Percentiles rank a stretch among this genome's conserved stretches.
These are phyloP conservation scores for Hericium coralloides DNA, from an alignment of 768 basidiomycete genomes.

Conservation along the genomic window DNA sequence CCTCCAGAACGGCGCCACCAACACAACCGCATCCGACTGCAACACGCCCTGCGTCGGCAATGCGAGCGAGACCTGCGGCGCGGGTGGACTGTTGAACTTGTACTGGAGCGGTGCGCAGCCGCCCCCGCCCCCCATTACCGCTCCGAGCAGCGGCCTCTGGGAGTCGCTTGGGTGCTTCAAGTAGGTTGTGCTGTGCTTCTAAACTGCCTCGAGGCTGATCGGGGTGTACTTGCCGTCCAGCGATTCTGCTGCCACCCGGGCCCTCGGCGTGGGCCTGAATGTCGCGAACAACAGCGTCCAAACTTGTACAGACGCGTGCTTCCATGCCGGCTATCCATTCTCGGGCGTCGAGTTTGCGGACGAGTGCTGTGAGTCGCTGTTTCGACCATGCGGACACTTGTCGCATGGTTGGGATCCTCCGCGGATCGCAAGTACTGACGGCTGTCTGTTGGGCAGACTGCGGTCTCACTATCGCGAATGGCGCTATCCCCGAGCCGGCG, in stretches of 20 bases:
- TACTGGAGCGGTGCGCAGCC: slow-evolving; percentile 55
- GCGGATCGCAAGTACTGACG: neutral
- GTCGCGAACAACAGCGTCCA: slow-evolving; percentile 39
- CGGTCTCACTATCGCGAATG: slow-evolving; percentile 35
- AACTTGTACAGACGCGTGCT: slow-evolving; percentile 54
- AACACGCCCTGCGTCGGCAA: slow-evolving; percentile 55
- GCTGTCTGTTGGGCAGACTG: slow-evolving; percentile 33
- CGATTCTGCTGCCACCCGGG: slow-evolving; percentile 26
- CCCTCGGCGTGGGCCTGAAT: slow-evolving; percentile 21
- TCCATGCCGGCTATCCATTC: slow-evolving; percentile 36
- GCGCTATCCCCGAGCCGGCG: slow-evolving; percentile 36
- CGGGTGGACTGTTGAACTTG: slow-evolving; percentile 47
- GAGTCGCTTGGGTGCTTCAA: slow-evolving; percentile 66
- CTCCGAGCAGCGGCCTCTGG: slow-evolving; percentile 54
- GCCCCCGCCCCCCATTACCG: slow-evolving; percentile 44
- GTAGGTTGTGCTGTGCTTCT: slow-evolving; percentile 26
- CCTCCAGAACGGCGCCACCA: slow-evolving; percentile 36
- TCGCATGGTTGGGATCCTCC: no score
- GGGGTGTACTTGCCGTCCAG: slow-evolving; percentile 15
- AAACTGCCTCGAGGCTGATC: slow-evolving; percentile 1
- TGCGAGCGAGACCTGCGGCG: slow-evolving; percentile 50
- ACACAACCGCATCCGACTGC: slow-evolving; percentile 43
- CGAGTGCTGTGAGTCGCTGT: slow-evolving; percentile 39
- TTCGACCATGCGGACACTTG: neutral
- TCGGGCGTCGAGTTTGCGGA: slow-evolving; percentile 33